These are phyloP conservation scores for Mycena vitilis DNA, from an alignment of 768 basidiomycete species.

Conservation along the genomic window DNA sequence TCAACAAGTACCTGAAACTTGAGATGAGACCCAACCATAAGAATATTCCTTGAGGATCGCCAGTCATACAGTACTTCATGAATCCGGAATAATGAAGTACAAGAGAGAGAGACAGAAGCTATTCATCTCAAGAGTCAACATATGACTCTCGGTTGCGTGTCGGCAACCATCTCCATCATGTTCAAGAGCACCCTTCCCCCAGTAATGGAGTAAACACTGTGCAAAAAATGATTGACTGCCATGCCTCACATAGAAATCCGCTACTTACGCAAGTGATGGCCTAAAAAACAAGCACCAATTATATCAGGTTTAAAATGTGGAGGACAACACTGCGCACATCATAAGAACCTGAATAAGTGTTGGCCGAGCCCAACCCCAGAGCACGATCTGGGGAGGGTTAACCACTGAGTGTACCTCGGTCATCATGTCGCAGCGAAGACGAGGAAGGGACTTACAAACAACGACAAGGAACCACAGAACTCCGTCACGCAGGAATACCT, in stretches of 20 bases:
- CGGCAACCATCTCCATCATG: constrained; percentile 13
- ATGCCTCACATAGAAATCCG: background rate
- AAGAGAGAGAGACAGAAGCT: no score
- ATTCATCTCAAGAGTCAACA: no score
- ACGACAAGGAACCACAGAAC: constrained; percentile 19
- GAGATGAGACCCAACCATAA: no score
- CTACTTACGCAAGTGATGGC: constrained; percentile 6
- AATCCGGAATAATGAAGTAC: no score
- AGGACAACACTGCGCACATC: background rate
- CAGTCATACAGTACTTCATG: no score
- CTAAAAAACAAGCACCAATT: background rate
- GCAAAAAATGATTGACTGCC: background rate
- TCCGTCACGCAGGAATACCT: constrained; percentile 16
- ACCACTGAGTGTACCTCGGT: background rate
- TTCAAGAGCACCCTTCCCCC: constrained; percentile 12
- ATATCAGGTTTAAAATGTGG: background rate
- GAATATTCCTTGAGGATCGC: no score
- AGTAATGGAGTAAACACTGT: background rate
- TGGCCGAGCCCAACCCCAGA: constrained; percentile 21
- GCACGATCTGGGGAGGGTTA: constrained; percentile 10
- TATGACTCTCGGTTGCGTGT: no score
- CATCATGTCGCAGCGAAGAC: background rate
- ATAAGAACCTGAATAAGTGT: constrained; percentile 14
- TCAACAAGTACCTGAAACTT: no score
- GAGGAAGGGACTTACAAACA: background rate